phyloP scores from a whole-genome alignment of 306 rosid species.

The Fragaria vesca region DNA sequence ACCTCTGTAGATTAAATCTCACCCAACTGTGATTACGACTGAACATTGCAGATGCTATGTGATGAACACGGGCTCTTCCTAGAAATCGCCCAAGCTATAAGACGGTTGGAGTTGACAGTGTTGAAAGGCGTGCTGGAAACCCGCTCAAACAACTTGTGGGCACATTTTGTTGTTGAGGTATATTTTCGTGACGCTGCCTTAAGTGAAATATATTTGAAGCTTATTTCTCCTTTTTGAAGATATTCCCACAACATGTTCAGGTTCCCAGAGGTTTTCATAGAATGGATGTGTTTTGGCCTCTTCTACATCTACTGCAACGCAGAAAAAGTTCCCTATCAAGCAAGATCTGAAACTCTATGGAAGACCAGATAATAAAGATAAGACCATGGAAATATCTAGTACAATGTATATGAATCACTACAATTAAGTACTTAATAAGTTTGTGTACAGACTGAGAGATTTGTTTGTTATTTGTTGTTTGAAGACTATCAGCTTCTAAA shows the following conservation, averaged over 20 bases:
- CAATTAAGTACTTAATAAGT: conserved; percentile 3
- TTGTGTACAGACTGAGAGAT: conserved; percentile 10
- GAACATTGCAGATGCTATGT: conserved; percentile 48
- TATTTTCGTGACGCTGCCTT: not conserved
- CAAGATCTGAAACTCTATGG: conserved; percentile 35
- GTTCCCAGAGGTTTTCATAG: conserved; percentile 83
- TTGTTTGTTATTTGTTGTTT: not conserved
- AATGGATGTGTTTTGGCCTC: conserved; percentile 80
- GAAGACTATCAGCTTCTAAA: not conserved
- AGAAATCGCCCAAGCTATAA: conserved; percentile 74
- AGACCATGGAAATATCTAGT: not conserved
- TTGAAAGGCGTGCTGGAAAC: conserved; percentile 67
- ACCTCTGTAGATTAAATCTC: not conserved
- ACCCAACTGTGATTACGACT: not conserved
- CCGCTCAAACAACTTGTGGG: conserved; percentile 54
- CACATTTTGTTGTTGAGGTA: conserved; percentile 85
- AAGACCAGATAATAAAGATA: not conserved
- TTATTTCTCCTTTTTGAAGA: not conserved
- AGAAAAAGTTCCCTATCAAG: conserved; percentile 38
- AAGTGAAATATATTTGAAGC: not conserved
- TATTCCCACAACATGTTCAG: conserved; percentile 33
- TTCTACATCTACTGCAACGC: conserved; percentile 78
- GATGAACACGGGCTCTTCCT: conserved; percentile 68
- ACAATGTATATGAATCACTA: not conserved
- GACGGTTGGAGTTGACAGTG: conserved; percentile 55